phyloP scores from a whole-genome alignment of 1,284 basidiomycete genomes.

The Ceratobasidium sp. region DNA sequence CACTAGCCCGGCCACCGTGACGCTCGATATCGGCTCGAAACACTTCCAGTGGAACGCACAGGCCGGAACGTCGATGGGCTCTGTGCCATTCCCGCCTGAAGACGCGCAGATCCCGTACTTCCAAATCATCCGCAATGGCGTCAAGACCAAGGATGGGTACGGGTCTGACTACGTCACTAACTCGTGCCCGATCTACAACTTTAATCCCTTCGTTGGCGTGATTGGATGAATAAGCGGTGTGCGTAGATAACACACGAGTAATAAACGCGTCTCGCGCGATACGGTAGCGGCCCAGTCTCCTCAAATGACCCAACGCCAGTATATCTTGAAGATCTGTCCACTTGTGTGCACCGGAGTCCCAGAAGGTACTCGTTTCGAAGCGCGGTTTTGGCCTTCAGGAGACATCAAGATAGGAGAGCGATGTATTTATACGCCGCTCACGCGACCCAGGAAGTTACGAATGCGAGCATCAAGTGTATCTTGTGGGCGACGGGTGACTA shows the following conservation, averaged over 20 bases:
- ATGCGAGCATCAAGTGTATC: not conserved
- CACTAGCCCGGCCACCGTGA: slow-evolving; percentile 49
- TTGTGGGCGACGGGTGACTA: not conserved
- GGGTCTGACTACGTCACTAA: slow-evolving; percentile 49
- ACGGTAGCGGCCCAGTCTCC: too few species aligned
- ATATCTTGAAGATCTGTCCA: not conserved
- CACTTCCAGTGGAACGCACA: slow-evolving; percentile 49
- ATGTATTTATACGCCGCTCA: not conserved
- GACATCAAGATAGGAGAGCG: slow-evolving; percentile 3
- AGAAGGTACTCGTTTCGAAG: slow-evolving; percentile 9
- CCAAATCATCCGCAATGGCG: slow-evolving; percentile 48
- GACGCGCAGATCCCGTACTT: slow-evolving; percentile 52
- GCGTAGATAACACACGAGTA: not conserved
- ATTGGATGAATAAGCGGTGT: slow-evolving; percentile 5
- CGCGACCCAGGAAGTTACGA: not conserved
- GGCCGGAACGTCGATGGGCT: slow-evolving; percentile 51
- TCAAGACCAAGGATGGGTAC: slow-evolving; percentile 48
- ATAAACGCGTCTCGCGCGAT: not conserved
- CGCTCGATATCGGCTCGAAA: slow-evolving; percentile 51
- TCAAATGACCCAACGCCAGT: not conserved
- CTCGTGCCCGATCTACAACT: slow-evolving; percentile 37
- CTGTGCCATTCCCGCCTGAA: slow-evolving; percentile 51
- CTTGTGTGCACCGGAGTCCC: not conserved
- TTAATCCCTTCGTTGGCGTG: slow-evolving; percentile 38
- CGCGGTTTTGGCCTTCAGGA: slow-evolving; percentile 8